Conservation (phyloP, 495 filamentous ascomycete genomes). For the Trichoderma erinaceum region DNA sequence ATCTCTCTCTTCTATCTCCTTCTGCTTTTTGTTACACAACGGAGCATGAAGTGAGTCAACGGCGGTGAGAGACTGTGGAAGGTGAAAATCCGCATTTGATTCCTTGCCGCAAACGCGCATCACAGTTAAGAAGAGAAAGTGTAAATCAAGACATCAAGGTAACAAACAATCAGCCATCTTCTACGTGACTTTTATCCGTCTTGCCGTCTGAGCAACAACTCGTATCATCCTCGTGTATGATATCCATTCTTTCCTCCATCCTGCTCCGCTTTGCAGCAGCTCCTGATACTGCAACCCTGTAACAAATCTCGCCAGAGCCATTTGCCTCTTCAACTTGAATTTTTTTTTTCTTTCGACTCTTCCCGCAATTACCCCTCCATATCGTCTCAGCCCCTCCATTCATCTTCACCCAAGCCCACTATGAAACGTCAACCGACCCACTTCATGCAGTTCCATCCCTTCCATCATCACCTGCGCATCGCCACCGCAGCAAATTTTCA, state of each 20-base stretch:
- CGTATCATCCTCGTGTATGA: no score
- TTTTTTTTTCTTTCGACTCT: background rate
- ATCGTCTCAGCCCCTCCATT: conserved; percentile 13
- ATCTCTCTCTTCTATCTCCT: background rate
- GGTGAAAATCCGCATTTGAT: background rate
- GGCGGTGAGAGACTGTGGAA: background rate
- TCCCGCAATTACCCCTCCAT: background rate
- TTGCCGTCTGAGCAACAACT: no score
- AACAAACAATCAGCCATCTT: no score
- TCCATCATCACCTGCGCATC: background rate
- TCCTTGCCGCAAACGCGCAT: background rate
- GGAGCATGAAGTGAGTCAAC: background rate
- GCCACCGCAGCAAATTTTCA: conserved; percentile 2
- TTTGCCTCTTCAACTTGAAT: background rate
- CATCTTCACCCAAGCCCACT: background rate
- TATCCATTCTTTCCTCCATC: background rate
- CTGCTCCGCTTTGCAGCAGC: background rate
- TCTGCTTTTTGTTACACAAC: background rate
- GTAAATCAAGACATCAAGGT: no score
- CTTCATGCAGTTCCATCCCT: conserved; percentile 1
- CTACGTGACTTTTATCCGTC: no score
- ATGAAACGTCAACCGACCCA: conserved; percentile 4
- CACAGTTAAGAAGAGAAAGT: no score
- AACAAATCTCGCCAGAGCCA: background rate
- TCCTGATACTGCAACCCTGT: background rate